These are phyloP conservation scores for Colletotrichum scovillei DNA, from an alignment of 2,329 filamentous ascomycete species.

Conservation along the genomic window DNA sequence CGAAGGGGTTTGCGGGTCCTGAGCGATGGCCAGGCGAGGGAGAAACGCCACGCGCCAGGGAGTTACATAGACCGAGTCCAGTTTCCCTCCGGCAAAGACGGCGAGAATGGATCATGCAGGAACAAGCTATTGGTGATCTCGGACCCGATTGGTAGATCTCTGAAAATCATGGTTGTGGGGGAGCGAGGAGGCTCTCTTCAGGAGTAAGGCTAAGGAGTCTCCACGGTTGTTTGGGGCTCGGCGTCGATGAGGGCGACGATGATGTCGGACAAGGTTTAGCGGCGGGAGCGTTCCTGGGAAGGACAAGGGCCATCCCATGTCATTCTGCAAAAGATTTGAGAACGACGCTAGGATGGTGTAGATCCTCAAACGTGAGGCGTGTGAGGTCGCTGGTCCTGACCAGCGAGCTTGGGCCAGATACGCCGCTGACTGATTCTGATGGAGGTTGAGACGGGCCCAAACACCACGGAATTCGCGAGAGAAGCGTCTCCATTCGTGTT, in stretches of 20 bases:
- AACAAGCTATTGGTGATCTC: slow-evolving; percentile 23
- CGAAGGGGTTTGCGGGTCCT: slow-evolving; percentile 27
- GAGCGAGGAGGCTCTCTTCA: slow-evolving; percentile 20
- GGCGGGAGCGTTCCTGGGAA: slow-evolving; percentile 32
- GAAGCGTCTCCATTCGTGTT: neutral
- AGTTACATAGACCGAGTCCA: neutral
- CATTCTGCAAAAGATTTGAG: slow-evolving; percentile 10
- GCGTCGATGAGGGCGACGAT: slow-evolving; percentile 24
- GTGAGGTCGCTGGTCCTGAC: slow-evolving; percentile 23
- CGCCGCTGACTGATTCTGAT: slow-evolving; percentile 18
- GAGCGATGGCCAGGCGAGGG: slow-evolving; percentile 4
- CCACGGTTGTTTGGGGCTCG: slow-evolving; percentile 21
- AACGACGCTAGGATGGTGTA: slow-evolving; percentile 28
- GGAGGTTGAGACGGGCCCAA: slow-evolving; percentile 25
- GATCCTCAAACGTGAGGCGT: slow-evolving; percentile 34
- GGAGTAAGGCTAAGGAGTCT: slow-evolving; percentile 17
- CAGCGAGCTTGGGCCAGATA: slow-evolving; percentile 24
- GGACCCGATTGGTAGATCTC: slow-evolving; percentile 32
- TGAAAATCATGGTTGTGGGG: slow-evolving; percentile 16
- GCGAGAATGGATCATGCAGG: slow-evolving; percentile 16
- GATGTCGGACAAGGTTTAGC: slow-evolving; percentile 25
- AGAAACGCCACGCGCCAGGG: slow-evolving; percentile 13
- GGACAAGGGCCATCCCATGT: slow-evolving; percentile 23
- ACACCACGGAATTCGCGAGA: slow-evolving; percentile 11
- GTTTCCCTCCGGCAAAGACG: slow-evolving; percentile 25